Percentiles rank a stretch among this genome's conserved stretches.
phyloP scores from a whole-genome alignment of 306 rosid genomes.

The Chamaecrista fasciculata region DNA sequence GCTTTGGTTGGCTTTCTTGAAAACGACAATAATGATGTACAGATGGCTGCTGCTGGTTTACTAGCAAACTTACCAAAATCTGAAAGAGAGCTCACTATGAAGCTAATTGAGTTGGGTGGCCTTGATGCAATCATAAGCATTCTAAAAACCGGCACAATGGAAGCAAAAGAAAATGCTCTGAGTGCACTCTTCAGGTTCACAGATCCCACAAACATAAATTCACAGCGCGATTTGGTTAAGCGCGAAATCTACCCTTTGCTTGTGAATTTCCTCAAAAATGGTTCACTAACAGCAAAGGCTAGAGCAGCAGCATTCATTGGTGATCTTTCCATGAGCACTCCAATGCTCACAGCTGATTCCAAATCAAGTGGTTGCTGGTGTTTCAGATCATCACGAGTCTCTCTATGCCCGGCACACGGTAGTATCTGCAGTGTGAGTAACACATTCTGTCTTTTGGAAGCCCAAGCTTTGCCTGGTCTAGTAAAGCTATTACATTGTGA shows the following conservation, averaged over 20 bases:
- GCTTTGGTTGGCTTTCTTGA: conserved; percentile 80
- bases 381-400: conserved; percentile 40
- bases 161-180: conserved; percentile 83
- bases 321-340: conserved; percentile 72
- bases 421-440: conserved; percentile 50
- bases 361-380: conserved; percentile 55
- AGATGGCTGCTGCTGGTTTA: conserved; percentile 84
- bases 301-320: conserved; percentile 86
- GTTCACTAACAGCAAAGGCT: conserved; percentile 73
- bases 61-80: conserved; percentile 81
- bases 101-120: conserved; percentile 63
- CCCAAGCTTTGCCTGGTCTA: conserved; percentile 67
- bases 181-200: conserved; percentile 88
- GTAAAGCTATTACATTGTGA: conserved; percentile 52
- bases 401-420: conserved; percentile 56
- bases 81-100: conserved; percentile 54
- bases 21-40: conserved; percentile 58
- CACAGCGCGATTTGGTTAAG: conserved; percentile 62
- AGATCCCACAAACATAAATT: conserved; percentile 62
- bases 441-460: conserved; percentile 72
- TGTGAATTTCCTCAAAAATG: conserved; percentile 50
- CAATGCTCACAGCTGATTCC: conserved; percentile 41
- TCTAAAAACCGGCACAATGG: conserved; percentile 55
- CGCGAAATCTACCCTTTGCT: conserved; percentile 71
- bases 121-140: conserved; percentile 68